Base-by-base conservation (phyloP, 2,329 filamentous ascomycete species). In the Davidsoniella neocaledoniae region DNA sequence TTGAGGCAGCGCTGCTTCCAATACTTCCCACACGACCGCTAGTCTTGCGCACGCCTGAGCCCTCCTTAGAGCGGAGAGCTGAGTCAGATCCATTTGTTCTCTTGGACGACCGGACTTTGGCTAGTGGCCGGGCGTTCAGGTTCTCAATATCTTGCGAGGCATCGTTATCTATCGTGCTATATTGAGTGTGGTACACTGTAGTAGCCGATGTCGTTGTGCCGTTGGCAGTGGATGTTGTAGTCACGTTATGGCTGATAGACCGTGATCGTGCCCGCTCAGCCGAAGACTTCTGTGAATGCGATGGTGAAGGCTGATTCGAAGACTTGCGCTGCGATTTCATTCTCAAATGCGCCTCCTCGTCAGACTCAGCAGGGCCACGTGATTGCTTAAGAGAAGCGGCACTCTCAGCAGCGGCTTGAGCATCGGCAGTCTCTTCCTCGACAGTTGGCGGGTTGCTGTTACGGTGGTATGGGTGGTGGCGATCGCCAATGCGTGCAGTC, bases 331-430 rank as follows among this genome's bases (percentile, higher is more conserved):
- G 77, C 52, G 77, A 76, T 55, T 75, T 75, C 71, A 86, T 78
- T 46, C 86, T 81, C 43, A 94, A 66, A 59, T 87, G 82, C 58
- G 77, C 76, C 61, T 94, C 86, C 59, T 94, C 86, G 54, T 94
- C 87, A 17, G 81, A 83, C 23, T 51, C 52, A 10, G 41, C 45
- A 43, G 69, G 69, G 41, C 72, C 74, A 16, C 73, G 72, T 12
- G 77, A 79, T 39, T 74, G 71, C 33, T 77, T 78, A 57, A 82
- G 72, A 42, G 75, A 72, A 40, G 72, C 69, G 46, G 79, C 67
- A 51, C 77, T 63, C 60, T 85, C 81, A 0, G 74, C 74, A 52
- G 79, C 73, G 59, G 75, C 62, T 59, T 72, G 66, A 56, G 74
- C 4, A 6, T 33, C 61, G 29, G 68, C 70, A 42, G 74, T 71